Conservation (phyloP, 148 eudicot genomes). For the Bassia scoparia region DNA sequence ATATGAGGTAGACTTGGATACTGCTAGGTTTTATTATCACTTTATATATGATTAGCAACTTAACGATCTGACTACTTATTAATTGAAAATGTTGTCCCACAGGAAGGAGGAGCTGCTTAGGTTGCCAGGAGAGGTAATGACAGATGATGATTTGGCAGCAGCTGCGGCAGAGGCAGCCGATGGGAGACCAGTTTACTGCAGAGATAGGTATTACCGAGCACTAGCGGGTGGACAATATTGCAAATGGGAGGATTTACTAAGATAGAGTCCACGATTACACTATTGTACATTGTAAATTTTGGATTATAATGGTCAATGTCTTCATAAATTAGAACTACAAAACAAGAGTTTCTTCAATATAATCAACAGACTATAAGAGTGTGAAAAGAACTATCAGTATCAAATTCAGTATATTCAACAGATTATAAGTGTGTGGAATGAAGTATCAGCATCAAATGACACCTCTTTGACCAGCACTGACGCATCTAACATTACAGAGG, state of each 20-base stretch:
- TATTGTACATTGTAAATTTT: background rate
- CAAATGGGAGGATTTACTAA: conserved; percentile 92
- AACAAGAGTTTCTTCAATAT: conserved; percentile 18
- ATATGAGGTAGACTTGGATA: conserved; percentile 45
- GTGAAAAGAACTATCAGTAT: conserved; percentile 3
- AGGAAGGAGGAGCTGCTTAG: conserved; percentile 85
- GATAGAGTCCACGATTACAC: conserved; percentile 29
- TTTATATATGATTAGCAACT: background rate
- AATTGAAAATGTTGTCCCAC: conserved; percentile 6
- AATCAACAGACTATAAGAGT: conserved; percentile 7
- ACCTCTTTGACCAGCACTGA: conserved; percentile 8
- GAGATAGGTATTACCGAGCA: conserved; percentile 82
- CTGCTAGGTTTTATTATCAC: background rate
- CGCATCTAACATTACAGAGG: background rate
- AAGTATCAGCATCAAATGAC: background rate
- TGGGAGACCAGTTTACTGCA: conserved; percentile 95
- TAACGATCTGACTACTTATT: background rate
- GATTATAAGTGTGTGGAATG: background rate
- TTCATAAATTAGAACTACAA: conserved; percentile 1
- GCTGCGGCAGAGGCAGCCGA: conserved; percentile 98
- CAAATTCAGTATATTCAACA: conserved; percentile 1
- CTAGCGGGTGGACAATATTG: conserved; percentile 98
- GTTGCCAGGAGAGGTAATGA: conserved; percentile 64
- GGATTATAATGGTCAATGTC: background rate
- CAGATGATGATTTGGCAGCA: conserved; percentile 83